Evolutionary conservation across 2,329 filamentous ascomycete genomes (phyloP).

Genomic region (Pezicula radicicola): DNA sequence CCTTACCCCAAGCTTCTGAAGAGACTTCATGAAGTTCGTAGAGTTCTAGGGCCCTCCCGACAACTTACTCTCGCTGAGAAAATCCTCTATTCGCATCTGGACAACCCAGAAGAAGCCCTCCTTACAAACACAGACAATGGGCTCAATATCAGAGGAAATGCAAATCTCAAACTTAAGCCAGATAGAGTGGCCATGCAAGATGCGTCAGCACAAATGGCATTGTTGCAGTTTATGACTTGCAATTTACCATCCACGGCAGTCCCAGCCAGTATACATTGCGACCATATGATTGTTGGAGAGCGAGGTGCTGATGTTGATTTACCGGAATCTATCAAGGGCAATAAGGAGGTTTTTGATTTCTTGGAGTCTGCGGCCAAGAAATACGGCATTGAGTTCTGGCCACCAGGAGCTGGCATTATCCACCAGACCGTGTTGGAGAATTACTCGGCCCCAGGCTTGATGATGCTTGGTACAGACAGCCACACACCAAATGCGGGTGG

Average conservation of each 20-base stretch:
- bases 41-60: slow-evolving; percentile 62
- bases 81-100: slow-evolving; percentile 94
- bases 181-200: slow-evolving; percentile 99
- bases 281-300: slow-evolving; percentile 97
- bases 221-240: slow-evolving; percentile 98
- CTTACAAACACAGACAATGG: slow-evolving; percentile 81
- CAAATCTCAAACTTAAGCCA: slow-evolving; percentile 94
- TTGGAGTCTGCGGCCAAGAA: slow-evolving; percentile 87
- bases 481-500: slow-evolving; percentile 98
- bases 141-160: slow-evolving; percentile 76
- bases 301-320: slow-evolving; percentile 86
- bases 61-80: slow-evolving; percentile 89
- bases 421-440: slow-evolving; percentile 98
- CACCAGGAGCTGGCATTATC: slow-evolving; percentile 89
- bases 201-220: slow-evolving; percentile 95
- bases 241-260: slow-evolving; percentile 86
- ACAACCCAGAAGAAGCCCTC: slow-evolving; percentile 85
- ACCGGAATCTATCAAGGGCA: slow-evolving; percentile 79
- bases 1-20: slow-evolving; percentile 80
- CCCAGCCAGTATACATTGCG: slow-evolving; percentile 96
- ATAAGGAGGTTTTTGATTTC: slow-evolving; percentile 98
- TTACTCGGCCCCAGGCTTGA: slow-evolving; percentile 92
- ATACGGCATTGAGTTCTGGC: slow-evolving; percentile 96
- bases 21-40: slow-evolving; percentile 71
- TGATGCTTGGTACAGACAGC: slow-evolving; percentile 98